A percentile compares a stretch with the other conserved stretches of the same genome.
phyloP scores from a whole-genome alignment of 2,329 filamentous ascomycete species.

The Juglanconis juglandina region DNA sequence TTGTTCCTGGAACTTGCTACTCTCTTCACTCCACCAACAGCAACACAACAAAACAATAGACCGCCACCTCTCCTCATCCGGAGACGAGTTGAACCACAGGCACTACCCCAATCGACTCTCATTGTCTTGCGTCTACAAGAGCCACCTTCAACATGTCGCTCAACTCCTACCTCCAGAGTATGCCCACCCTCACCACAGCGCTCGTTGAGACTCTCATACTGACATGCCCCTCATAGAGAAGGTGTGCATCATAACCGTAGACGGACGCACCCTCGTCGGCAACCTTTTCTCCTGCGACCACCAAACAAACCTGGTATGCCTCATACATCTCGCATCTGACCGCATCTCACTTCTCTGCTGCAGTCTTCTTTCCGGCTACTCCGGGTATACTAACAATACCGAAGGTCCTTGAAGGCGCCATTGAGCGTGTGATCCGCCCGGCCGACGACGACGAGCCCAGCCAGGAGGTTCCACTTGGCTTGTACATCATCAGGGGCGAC shows the following conservation, averaged over 20 bases:
- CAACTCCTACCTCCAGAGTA: slow-evolving; percentile 31
- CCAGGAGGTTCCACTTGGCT: slow-evolving; percentile 74
- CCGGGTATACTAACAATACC: not conserved
- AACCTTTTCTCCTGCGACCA: slow-evolving; percentile 84
- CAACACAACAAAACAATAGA: not conserved
- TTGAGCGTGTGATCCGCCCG: slow-evolving; percentile 87
- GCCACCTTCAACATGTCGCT: slow-evolving; percentile 24
- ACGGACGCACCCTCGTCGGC: slow-evolving; percentile 82
- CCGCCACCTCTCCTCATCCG: not conserved
- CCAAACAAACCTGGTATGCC: slow-evolving; percentile 75
- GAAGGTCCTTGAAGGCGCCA: slow-evolving; percentile 73
- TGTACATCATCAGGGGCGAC: slow-evolving; percentile 91
- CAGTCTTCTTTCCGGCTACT: not conserved
- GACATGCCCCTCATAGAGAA: slow-evolving; percentile 59
- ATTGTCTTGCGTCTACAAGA: not conserved
- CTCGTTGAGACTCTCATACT: not conserved
- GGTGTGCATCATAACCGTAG: slow-evolving; percentile 85
- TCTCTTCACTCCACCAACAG: not conserved
- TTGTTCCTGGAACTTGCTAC: not conserved
- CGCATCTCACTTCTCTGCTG: not conserved
- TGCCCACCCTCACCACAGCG: slow-evolving; percentile 7
- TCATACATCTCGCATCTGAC: slow-evolving; percentile 22
- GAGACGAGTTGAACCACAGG: no score
- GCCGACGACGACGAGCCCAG: slow-evolving; percentile 80
- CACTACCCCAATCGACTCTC: not conserved